Evolutionary conservation across 2,329 filamentous ascomycete species (phyloP).

Genomic region (Sordariomycetes sp.): DNA sequence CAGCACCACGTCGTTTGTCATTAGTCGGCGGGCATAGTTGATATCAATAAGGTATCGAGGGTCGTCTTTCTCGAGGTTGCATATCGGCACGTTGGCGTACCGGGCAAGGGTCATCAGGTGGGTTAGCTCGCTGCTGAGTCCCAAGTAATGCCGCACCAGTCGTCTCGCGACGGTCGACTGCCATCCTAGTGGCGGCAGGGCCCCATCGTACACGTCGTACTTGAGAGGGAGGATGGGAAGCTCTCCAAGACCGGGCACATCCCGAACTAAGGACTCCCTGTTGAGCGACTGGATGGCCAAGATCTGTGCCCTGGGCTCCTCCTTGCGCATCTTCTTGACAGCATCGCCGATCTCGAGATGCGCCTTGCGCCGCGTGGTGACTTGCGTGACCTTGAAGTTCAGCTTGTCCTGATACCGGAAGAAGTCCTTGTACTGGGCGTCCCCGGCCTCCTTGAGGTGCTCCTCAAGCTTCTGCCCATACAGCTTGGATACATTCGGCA

Average conservation of each 20-base stretch:
- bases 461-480: conserved; percentile 68
- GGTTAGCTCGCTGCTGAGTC: conserved; percentile 83
- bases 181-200: conserved; percentile 87
- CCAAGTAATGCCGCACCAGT: conserved; percentile 80
- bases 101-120: conserved; percentile 80
- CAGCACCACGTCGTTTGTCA: conserved; percentile 84
- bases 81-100: conserved; percentile 89
- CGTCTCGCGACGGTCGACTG: conserved; percentile 80
- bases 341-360: conserved; percentile 79
- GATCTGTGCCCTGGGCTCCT: conserved; percentile 70
- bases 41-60: conserved; percentile 93
- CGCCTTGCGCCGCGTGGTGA: conserved; percentile 82
- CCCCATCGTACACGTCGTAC: conserved; percentile 74
- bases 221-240: conserved; percentile 75
- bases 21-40: conserved; percentile 80
- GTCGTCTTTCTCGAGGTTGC: conserved; percentile 90
- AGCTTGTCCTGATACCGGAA: conserved; percentile 83
- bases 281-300: conserved; percentile 88
- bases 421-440: conserved; percentile 57
- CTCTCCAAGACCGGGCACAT: conserved; percentile 73
- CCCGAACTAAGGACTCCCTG: conserved; percentile 67
- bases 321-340: conserved; percentile 81
- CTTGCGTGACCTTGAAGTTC: conserved; percentile 75
- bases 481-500: conserved; percentile 84
- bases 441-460: conserved; percentile 54